These are phyloP conservation scores for Spergularia marina DNA, from an alignment of 148 eudicot genomes.

Conservation along the genomic window DNA sequence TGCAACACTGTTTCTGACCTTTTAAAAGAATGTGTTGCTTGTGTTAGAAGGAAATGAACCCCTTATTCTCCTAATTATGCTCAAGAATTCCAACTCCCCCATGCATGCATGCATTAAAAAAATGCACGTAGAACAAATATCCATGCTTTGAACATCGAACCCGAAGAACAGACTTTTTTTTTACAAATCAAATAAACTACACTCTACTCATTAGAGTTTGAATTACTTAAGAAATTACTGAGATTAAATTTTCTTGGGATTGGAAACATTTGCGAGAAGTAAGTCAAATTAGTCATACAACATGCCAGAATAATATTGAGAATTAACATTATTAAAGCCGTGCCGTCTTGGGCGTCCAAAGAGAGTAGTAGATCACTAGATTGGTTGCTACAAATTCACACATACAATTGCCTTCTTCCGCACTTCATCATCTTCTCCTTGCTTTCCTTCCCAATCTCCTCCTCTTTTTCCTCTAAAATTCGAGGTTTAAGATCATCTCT, in stretches of 20 bases:
- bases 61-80: slow-evolving; percentile 11
- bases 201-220: not conserved
- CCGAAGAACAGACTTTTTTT: slow-evolving; percentile 21
- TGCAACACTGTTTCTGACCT: slow-evolving; percentile 12
- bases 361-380: not conserved
- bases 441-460: slow-evolving; percentile 22
- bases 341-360: slow-evolving; percentile 33
- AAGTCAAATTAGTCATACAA: not conserved
- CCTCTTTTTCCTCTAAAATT: slow-evolving; percentile 18
- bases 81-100: slow-evolving; percentile 8
- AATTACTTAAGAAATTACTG: not conserved
- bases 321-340: slow-evolving; percentile 38
- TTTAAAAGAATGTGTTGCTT: slow-evolving; percentile 34
- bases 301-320: slow-evolving; percentile 5
- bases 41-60: slow-evolving; percentile 26
- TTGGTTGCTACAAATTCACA: slow-evolving; percentile 22
- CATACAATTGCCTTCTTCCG: slow-evolving; percentile 42
- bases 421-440: slow-evolving; percentile 38
- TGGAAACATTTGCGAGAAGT: slow-evolving; percentile 18
- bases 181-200: slow-evolving; percentile 1
- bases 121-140: slow-evolving; percentile 19
- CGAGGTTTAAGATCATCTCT: slow-evolving; percentile 2
- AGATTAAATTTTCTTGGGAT: slow-evolving; percentile 31
- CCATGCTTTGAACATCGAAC: slow-evolving; percentile 32
- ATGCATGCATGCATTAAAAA: slow-evolving; percentile 1